Base-by-base conservation (phyloP, 768 basidiomycete species). In the Cystofilobasidium macerans region DNA sequence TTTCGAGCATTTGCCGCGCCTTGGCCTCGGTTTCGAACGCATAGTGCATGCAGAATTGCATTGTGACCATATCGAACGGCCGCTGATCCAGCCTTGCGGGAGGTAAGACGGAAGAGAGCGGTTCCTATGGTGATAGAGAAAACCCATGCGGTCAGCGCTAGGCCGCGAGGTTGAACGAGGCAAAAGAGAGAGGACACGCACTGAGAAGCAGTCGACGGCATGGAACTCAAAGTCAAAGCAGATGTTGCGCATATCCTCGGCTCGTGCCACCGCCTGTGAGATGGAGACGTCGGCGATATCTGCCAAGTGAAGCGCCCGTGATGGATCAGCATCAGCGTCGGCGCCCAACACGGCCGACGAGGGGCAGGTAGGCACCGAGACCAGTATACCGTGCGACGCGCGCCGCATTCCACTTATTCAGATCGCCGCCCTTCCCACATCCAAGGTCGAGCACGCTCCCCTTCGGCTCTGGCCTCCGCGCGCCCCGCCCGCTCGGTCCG, bases 41-140 rank as follows among this genome's bases (percentile, higher is more conserved):
- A 73, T 99, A 98, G 75, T 99, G 95, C 89, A 99, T 97, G 77
- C 95, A 98, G 75, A 99, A 99, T 74, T 99, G 95, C 90, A 97
- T 89, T 2, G 90, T 89, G 7, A 98, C 91, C 64, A 91, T 89
- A 73, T 98, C 95, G 73, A 95, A 95, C 7, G 85, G 85, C 35
- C 81, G 80, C 0, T 77, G 78, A 30, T 89, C 81, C 68, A 81
- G 78, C 28, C 43, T 38, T 22, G 80, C 79, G 1, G 82, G 82
- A 4, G 85, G 77, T 57, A 97, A 82, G n/a, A 80, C 85, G 57
- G 82, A 82, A 22, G 83, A 80, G 43, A 98, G 79, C 3, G 86
- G 79, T 69, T 86, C 80, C 78, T 79, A n/a, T n/a, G n/a, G n/a
- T n/a, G n/a, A n/a, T n/a, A n/a, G n/a, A n/a, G n/a, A n/a, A n/a